phyloP scores from a whole-genome alignment of 2,329 filamentous ascomycete genomes.

The Pseudodiploospora longispora region DNA sequence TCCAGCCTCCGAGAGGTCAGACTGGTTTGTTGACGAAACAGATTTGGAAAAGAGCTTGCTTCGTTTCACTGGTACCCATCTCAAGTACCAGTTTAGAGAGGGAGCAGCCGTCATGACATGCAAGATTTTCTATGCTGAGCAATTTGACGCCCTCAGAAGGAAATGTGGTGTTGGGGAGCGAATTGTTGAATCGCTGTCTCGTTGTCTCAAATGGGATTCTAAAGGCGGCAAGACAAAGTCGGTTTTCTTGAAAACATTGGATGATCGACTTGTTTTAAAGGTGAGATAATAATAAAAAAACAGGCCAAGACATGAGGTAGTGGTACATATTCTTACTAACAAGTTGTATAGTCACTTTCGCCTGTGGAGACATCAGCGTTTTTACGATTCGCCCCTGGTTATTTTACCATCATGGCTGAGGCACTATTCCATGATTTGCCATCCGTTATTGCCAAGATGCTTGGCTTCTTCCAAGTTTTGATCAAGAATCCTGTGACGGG shows the following conservation, averaged over 20 bases:
- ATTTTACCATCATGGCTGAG: conserved; percentile 96
- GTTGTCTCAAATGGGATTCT: conserved; percentile 96
- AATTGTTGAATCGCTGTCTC: conserved; percentile 88
- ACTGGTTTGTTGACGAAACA: conserved; percentile 48
- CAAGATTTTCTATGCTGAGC: conserved; percentile 97
- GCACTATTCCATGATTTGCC: conserved; percentile 92
- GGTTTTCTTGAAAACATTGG: conserved; percentile 90
- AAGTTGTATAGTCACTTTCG: conserved; percentile 59
- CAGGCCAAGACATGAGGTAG: not conserved
- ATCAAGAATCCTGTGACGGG: conserved; percentile 92
- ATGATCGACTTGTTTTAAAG: conserved; percentile 89
- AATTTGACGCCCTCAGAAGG: conserved; percentile 87
- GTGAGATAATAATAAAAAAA: conserved; percentile 11
- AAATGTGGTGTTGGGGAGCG: conserved; percentile 92
- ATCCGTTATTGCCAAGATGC: conserved; percentile 97
- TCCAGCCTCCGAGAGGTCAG: conserved; percentile 26
- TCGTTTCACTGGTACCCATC: conserved; percentile 78
- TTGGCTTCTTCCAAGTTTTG: conserved; percentile 94
- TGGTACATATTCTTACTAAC: conserved; percentile 8
- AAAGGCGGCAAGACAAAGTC: conserved; percentile 98
- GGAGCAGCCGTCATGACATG: conserved; percentile 92
- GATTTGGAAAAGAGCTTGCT: conserved; percentile 81
- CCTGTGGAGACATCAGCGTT: conserved; percentile 91
- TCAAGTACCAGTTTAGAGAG: conserved; percentile 93
- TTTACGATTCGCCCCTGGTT: conserved; percentile 88